A percentile compares a stretch with the other conserved stretches of the same genome.
Conservation (phyloP, 225 moss, liverwort and hornwort genomes). For the Anthoceros angustus region DNA sequence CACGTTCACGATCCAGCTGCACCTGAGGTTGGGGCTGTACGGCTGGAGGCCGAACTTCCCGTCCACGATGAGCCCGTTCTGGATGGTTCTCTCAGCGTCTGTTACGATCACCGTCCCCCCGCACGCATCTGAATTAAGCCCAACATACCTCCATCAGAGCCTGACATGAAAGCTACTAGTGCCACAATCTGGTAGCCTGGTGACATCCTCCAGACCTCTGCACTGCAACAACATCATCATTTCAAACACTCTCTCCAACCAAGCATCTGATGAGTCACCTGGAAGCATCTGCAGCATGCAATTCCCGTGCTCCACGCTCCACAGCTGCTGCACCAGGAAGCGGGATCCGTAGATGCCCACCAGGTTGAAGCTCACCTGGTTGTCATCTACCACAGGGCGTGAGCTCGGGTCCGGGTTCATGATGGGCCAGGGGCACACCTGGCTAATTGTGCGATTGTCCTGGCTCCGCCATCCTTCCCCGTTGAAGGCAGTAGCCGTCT, state of each 20-base stretch:
- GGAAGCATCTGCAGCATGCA: background rate
- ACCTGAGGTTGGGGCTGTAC: background rate
- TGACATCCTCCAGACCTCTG: too few species aligned
- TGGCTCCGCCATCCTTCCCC: background rate
- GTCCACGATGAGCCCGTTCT: background rate
- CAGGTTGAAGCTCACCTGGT: background rate
- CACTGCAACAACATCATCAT: too few species aligned
- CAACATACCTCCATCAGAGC: background rate
- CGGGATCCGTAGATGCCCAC: background rate
- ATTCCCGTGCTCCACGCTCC: background rate
- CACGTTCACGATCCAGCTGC: background rate
- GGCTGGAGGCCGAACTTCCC: background rate
- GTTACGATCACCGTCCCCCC: background rate
- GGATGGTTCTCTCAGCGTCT: background rate
- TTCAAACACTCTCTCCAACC: too few species aligned
- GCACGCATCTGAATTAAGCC: background rate
- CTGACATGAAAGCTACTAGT: too few species aligned
- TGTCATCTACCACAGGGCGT: background rate
- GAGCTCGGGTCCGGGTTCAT: background rate
- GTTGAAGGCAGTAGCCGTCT: background rate
- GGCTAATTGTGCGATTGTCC: background rate
- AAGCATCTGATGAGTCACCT: too few species aligned
- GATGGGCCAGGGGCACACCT: background rate
- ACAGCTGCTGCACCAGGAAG: slow-evolving; percentile 1
- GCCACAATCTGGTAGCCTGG: too few species aligned